Percentiles rank a stretch among this genome's conserved stretches.
These are phyloP conservation scores for Picea engelmannii DNA, from an alignment of 83 land plant genomes.

Conservation along the genomic window DNA sequence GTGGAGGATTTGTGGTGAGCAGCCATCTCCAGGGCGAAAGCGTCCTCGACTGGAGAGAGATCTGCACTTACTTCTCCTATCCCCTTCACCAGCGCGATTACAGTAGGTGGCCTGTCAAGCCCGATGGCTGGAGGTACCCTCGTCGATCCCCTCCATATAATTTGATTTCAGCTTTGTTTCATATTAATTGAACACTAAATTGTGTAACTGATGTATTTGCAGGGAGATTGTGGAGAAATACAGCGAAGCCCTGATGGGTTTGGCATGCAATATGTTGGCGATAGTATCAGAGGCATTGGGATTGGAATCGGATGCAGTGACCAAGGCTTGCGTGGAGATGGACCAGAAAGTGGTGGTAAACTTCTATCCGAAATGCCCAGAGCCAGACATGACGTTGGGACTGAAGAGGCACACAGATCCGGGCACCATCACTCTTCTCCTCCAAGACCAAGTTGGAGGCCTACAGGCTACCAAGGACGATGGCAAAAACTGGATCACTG, in stretches of 20 bases:
- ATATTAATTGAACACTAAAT: not conserved
- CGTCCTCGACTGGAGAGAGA: constrained; percentile 60
- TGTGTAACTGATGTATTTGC: not conserved
- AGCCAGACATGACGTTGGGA: constrained; percentile 67
- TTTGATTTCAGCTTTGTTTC: not conserved
- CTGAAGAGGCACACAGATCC: constrained; percentile 67
- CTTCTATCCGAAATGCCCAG: constrained; percentile 70
- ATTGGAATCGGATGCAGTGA: constrained; percentile 36
- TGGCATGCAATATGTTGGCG: constrained; percentile 49
- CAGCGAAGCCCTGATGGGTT: constrained; percentile 41
- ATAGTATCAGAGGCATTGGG: constrained; percentile 67
- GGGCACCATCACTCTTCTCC: constrained; percentile 58
- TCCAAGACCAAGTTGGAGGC: constrained; percentile 68
- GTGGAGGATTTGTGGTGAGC: constrained; percentile 64
- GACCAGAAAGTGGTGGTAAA: constrained; percentile 61
- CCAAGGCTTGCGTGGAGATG: constrained; percentile 46
- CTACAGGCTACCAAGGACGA: constrained; percentile 65
- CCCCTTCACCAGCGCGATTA: constrained; percentile 44
- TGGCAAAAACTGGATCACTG: constrained; percentile 59
- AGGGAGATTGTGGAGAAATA: constrained; percentile 36
- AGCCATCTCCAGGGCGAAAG: constrained; percentile 62
- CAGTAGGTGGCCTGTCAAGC: constrained; percentile 58
- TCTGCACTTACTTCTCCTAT: constrained; percentile 58
- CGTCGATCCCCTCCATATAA: not conserved
- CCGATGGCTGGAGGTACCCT: constrained; percentile 44